Conservation (phyloP, 139 green algal genomes). For the Chlamydomonas eustigma region DNA sequence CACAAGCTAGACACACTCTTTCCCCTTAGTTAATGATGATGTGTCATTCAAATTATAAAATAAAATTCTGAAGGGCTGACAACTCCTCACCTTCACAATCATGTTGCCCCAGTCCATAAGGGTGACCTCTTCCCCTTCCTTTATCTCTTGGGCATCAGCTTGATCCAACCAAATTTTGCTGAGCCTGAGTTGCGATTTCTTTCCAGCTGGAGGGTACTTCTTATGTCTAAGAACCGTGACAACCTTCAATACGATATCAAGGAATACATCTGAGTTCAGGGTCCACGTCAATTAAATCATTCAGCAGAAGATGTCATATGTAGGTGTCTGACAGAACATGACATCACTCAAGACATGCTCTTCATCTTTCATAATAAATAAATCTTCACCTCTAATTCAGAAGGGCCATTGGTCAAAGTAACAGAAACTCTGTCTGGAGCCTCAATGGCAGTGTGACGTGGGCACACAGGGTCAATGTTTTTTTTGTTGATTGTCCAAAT, state of each 20-base stretch:
- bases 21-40: no score
- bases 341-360: no score
- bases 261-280: conserved; percentile 10
- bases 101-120: conserved; percentile 99
- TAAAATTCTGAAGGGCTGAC: no score
- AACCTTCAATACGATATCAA: no score
- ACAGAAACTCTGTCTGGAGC: conserved; percentile 53
- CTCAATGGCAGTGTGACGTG: conserved; percentile 85
- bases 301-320: no score
- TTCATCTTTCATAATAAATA: conserved; percentile 19
- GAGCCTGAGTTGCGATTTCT: conserved; percentile 58
- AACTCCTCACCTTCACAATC: conserved; percentile 40
- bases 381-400: conserved; percentile 39
- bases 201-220: conserved; percentile 80
- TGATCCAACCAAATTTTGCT: conserved; percentile 76
- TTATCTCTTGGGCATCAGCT: conserved; percentile 71
- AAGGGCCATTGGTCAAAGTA: conserved; percentile 57
- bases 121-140: conserved; percentile 87
- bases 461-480: conserved; percentile 76
- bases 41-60: conserved; percentile 1
- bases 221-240: conserved; percentile 77
- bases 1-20: no score
- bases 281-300: no score
- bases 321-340: no score
- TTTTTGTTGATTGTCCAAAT: conserved; percentile 99